Conservation (phyloP, 495 filamentous ascomycete genomes). For the Parathielavia hyrcaniae region DNA sequence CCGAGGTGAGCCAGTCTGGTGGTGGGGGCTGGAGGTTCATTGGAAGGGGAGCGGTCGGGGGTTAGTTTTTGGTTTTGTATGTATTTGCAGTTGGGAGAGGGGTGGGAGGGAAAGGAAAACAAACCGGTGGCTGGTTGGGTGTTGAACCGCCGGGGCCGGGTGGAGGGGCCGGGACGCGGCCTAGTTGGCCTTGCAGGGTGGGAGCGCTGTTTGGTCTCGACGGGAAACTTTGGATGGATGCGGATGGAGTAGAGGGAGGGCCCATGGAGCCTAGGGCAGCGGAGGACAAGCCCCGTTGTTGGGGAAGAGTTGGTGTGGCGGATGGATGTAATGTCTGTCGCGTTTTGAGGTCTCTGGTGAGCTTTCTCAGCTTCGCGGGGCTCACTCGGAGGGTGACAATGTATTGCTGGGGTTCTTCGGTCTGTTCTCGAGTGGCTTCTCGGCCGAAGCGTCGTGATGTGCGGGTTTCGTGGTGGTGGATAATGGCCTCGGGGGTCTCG, state of each 20-base stretch:
- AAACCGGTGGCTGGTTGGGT: conserved; percentile 49
- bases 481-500: conserved; percentile 72
- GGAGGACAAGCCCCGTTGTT: conserved; percentile 48
- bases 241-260: conserved; percentile 45
- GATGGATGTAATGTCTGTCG: conserved; percentile 37
- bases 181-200: conserved; percentile 49
- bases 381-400: conserved; percentile 68
- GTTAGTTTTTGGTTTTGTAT: background rate
- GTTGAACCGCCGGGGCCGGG: conserved; percentile 49
- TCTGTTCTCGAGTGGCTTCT: conserved; percentile 61
- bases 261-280: conserved; percentile 56
- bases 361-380: conserved; percentile 56
- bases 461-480: conserved; percentile 68
- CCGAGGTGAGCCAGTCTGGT: conserved; percentile 68
- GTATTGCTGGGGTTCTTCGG: conserved; percentile 56
- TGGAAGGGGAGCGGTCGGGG: background rate
- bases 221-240: conserved; percentile 25
- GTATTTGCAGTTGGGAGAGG: background rate
- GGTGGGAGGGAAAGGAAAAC: conserved; percentile 25
- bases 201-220: conserved; percentile 30
- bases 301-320: conserved; percentile 46
- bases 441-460: conserved; percentile 55
- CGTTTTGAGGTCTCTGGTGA: conserved; percentile 41
- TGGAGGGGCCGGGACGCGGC: conserved; percentile 60
- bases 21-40: conserved; percentile 69